phyloP scores from a whole-genome alignment of 2,329 filamentous ascomycete genomes.

The Furcasterigmium sp. region DNA sequence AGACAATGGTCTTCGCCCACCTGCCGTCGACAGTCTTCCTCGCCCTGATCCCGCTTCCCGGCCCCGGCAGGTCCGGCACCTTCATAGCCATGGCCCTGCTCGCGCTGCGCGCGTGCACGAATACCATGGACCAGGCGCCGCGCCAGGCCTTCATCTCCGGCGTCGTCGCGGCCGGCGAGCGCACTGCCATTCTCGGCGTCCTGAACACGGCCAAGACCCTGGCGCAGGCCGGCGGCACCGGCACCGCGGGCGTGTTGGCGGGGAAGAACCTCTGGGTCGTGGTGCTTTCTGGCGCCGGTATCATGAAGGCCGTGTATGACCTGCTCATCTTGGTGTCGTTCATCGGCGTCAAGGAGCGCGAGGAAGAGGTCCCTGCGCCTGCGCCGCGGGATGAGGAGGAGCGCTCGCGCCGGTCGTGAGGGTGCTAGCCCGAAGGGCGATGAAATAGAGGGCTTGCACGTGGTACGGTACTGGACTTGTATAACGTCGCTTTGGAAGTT shows the following conservation, averaged over 20 bases:
- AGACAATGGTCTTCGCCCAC: conserved; percentile 74
- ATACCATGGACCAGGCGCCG: conserved; percentile 67
- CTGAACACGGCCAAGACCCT: conserved; percentile 64
- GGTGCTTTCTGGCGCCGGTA: conserved; percentile 58
- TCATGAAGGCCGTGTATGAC: conserved; percentile 57
- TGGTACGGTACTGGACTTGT: too few relatives aligned
- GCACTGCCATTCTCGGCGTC: conserved; percentile 67
- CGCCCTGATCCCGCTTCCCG: conserved; percentile 54
- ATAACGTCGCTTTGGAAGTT: too few relatives aligned
- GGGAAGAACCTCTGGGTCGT: conserved; percentile 52
- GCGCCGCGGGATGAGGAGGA: neutral
- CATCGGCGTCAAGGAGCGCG: conserved; percentile 20
- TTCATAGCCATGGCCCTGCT: conserved; percentile 54
- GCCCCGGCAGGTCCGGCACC: conserved; percentile 26
- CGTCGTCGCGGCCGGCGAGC: conserved; percentile 57
- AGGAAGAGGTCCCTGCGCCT: conserved; percentile 2
- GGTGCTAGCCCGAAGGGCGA: too few relatives aligned
- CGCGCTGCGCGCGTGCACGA: conserved; percentile 54
- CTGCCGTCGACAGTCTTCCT: conserved; percentile 64
- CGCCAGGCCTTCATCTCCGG: conserved; percentile 65
- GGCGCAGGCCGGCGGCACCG: conserved; percentile 55
- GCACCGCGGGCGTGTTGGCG: conserved; percentile 60
- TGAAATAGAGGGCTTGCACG: too few relatives aligned
- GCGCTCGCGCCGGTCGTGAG: too few relatives aligned
- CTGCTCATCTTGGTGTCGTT: conserved; percentile 50